These are phyloP conservation scores for Linnemannia elongata DNA, from an alignment of 192 early-diverging fungal genomes.

Conservation along the genomic window DNA sequence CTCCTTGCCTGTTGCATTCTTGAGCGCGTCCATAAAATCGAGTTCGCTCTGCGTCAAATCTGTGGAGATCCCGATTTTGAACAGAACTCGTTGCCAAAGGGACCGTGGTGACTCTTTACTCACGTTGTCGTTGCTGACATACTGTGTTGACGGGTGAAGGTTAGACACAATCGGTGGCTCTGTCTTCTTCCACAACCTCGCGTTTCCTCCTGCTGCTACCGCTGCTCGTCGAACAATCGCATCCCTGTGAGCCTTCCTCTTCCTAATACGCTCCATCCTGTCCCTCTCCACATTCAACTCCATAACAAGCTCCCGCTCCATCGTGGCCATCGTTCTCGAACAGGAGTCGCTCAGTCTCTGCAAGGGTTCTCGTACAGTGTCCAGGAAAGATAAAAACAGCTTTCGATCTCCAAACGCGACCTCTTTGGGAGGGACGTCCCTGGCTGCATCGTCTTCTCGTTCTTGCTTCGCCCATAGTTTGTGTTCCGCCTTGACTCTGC, in stretches of 20 bases:
- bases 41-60: background rate
- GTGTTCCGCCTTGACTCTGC: conserved; percentile 1
- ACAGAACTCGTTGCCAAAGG: background rate
- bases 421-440: conserved; percentile 40
- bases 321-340: conserved; percentile 1
- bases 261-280: background rate
- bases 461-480: background rate
- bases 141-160: background rate
- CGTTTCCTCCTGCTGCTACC: background rate
- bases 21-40: background rate
- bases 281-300: conserved; percentile 19
- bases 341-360: conserved; percentile 52
- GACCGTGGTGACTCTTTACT: background rate
- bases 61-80: background rate
- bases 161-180: background rate
- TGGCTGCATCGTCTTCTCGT: background rate
- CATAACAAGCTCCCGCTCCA: conserved; percentile 9
- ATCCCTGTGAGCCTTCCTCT: background rate
- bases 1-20: background rate
- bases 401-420: conserved; percentile 49
- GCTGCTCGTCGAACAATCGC: conserved; percentile 1
- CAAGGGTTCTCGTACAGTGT: conserved; percentile 55
- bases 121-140: background rate
- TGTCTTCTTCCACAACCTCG: background rate
- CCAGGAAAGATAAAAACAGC: conserved; percentile 55